Conservation (phyloP, 306 rosid species). For the Coriaria nepalensis region DNA sequence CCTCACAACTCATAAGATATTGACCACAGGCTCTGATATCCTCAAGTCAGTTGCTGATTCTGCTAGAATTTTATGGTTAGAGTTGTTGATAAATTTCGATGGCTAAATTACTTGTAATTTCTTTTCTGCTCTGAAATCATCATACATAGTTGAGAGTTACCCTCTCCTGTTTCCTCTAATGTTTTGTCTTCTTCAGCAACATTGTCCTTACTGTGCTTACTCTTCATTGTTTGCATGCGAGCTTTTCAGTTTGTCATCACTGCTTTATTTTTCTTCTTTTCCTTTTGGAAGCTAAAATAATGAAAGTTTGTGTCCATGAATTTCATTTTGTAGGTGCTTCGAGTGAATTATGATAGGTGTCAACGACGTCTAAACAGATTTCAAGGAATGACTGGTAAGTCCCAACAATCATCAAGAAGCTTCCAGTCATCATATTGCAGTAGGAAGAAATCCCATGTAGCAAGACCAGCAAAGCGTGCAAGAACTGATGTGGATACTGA, state of each 20-base stretch:
- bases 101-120: too few relatives aligned
- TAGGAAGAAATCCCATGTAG: conserved; percentile 25
- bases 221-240: not conserved
- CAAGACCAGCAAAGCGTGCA: conserved; percentile 33
- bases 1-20: too few relatives aligned
- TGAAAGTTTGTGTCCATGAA: too few relatives aligned
- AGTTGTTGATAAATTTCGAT: too few relatives aligned
- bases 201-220: not conserved
- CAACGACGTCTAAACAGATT: conserved; percentile 33
- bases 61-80: too few relatives aligned
- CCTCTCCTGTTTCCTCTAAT: conserved; percentile 7
- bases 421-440: conserved; percentile 25
- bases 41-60: too few relatives aligned
- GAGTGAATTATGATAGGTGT: conserved; percentile 44
- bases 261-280: too few relatives aligned
- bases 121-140: too few relatives aligned
- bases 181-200: not conserved
- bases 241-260: conserved; percentile 8
- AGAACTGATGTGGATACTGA: conserved; percentile 29
- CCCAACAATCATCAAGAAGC: conserved; percentile 17
- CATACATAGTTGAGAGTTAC: too few relatives aligned
- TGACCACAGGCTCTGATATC: too few relatives aligned
- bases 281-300: too few relatives aligned
- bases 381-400: conserved; percentile 24
- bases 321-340: conserved; percentile 76